Conservation (phyloP, 1,284 basidiomycete species). For the Neotropicomus parvogracilis region DNA sequence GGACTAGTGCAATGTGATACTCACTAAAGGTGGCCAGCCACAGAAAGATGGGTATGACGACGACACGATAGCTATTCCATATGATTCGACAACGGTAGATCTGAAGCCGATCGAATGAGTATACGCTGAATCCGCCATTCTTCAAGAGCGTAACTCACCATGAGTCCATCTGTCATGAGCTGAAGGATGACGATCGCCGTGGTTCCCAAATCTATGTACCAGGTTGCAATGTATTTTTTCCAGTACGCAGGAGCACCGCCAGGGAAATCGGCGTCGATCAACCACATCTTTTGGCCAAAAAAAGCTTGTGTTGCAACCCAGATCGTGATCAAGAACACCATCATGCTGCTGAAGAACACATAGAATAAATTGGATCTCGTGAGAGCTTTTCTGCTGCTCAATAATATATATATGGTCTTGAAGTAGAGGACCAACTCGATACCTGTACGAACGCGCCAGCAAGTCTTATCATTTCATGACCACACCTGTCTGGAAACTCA, state of each 20-base stretch:
- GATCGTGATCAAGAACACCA: slow-evolving; percentile 4
- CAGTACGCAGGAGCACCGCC: background rate
- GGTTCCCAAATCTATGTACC: slow-evolving; percentile 1
- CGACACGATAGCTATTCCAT: background rate
- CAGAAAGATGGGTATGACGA: background rate
- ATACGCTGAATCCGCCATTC: no score
- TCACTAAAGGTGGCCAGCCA: slow-evolving; percentile 2
- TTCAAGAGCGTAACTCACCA: slow-evolving; percentile 6
- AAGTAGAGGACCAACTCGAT: slow-evolving; percentile 3
- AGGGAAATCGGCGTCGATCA: background rate
- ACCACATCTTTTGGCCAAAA: slow-evolving; percentile 16
- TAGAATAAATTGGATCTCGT: background rate
- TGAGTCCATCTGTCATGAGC: slow-evolving; percentile 17
- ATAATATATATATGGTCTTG: slow-evolving; percentile 1
- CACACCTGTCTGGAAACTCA: background rate
- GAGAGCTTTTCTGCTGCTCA: background rate
- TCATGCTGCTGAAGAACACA: background rate
- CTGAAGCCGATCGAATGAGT: background rate
- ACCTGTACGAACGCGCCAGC: background rate
- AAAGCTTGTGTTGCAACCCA: slow-evolving; percentile 11
- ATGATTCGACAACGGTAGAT: slow-evolving; percentile 3
- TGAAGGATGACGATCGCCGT: slow-evolving; percentile 8
- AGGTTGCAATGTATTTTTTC: background rate
- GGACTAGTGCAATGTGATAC: background rate
- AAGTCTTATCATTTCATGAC: background rate